Conservation (phyloP, 371 early-diverging fungal genomes). For the Amoeboaphelidium occidentale region DNA sequence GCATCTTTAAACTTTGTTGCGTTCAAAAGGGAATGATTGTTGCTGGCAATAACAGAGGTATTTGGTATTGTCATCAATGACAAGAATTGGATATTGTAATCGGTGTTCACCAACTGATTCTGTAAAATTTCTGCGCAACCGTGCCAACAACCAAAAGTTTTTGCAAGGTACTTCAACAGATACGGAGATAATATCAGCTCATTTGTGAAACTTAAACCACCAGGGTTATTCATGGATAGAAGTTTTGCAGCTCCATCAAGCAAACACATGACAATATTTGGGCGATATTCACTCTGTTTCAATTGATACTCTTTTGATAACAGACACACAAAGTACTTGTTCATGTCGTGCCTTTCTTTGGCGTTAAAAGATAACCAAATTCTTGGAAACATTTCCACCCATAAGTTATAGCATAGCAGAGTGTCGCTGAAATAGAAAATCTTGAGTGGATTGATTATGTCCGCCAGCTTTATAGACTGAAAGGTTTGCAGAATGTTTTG, state of each 20-base stretch:
- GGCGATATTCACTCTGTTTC: constrained; percentile 44
- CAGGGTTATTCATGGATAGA: too few species aligned
- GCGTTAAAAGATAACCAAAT: constrained; percentile 43
- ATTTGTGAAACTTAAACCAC: too few species aligned
- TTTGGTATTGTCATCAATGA: too few species aligned
- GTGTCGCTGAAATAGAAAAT: constrained; percentile 52
- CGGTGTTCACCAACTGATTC: constrained; percentile 14
- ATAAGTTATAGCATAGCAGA: constrained; percentile 36
- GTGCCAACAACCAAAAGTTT: constrained; percentile 77
- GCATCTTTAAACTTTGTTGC: too few species aligned
- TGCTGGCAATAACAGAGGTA: too few species aligned
- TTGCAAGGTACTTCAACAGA: constrained; percentile 68
- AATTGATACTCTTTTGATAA: constrained; percentile 75
- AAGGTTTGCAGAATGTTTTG: too few species aligned
- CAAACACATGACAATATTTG: constrained; percentile 79
- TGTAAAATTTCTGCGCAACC: constrained; percentile 48
- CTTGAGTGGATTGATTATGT: too few species aligned
- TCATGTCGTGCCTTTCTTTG: constrained; percentile 55
- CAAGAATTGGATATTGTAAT: too few species aligned
- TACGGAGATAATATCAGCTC: constrained; percentile 82
- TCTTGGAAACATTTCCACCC: constrained; percentile 66
- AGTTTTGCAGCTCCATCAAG: constrained; percentile 52
- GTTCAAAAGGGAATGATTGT: too few species aligned
- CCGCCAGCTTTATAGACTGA: too few species aligned
- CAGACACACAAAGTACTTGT: constrained; percentile 48